These are phyloP conservation scores for Fusarium nurragi DNA, from an alignment of 2,329 filamentous ascomycete species.

Conservation along the genomic window DNA sequence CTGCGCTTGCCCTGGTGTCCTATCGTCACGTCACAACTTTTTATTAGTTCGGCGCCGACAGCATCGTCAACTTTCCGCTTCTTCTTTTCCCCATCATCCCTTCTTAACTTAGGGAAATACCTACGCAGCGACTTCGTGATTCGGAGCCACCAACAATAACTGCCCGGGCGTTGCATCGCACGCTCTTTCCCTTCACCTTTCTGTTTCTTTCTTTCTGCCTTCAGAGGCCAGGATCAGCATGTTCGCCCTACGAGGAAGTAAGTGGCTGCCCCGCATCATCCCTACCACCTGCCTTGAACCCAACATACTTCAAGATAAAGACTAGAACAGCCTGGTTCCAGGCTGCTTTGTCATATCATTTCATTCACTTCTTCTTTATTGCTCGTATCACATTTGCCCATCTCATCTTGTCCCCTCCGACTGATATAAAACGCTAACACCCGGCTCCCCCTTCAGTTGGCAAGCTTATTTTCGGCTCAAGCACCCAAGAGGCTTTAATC, in stretches of 20 bases:
- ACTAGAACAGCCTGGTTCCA: neutral
- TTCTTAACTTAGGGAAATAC: neutral
- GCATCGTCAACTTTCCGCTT: slow-evolving; percentile 25
- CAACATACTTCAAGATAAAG: slow-evolving; percentile 27
- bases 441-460: slow-evolving; percentile 66
- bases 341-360: slow-evolving; percentile 7
- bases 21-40: slow-evolving; percentile 30
- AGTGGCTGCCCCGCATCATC: slow-evolving; percentile 41
- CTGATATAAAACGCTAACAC: slow-evolving; percentile 26
- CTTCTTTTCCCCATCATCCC: slow-evolving; percentile 9
- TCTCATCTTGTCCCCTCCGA: neutral
- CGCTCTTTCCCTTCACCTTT: slow-evolving; percentile 5
- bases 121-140: slow-evolving; percentile 11
- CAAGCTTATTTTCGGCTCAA: slow-evolving; percentile 90
- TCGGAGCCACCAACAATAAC: neutral
- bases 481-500: slow-evolving; percentile 90
- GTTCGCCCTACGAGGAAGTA: slow-evolving; percentile 54
- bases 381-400: neutral
- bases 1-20: slow-evolving; percentile 31
- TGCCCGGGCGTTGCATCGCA: slow-evolving; percentile 2
- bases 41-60: slow-evolving; percentile 26
- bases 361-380: neutral
- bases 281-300: slow-evolving; percentile 22
- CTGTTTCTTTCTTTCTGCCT: slow-evolving; percentile 5
- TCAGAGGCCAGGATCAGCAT: slow-evolving; percentile 42